Evolutionary conservation across 257 asterid genomes (phyloP).

Genomic region (Ehretia macrophylla): DNA sequence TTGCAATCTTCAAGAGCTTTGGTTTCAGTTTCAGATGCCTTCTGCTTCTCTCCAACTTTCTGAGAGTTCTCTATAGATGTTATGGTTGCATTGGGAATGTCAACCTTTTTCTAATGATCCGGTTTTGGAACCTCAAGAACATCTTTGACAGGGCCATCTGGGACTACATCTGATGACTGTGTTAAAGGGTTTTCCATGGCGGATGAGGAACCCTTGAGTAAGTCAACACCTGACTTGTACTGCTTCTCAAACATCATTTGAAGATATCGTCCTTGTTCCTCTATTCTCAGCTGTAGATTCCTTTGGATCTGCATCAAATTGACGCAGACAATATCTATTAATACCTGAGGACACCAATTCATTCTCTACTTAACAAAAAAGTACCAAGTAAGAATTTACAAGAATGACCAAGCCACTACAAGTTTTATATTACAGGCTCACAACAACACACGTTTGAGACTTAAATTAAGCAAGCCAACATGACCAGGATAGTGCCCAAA

Average conservation of each 20-base stretch:
- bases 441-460: too few species aligned
- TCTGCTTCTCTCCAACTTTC: conserved; percentile 32
- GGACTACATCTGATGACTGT: conserved; percentile 26
- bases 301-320: conserved; percentile 70
- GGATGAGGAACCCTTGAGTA: conserved; percentile 47
- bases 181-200: conserved; percentile 34
- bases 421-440: not conserved
- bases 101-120: conserved; percentile 17
- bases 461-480: too few species aligned
- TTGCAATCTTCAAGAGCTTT: conserved; percentile 26
- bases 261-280: conserved; percentile 80
- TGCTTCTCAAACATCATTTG: conserved; percentile 95
- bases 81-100: conserved; percentile 3
- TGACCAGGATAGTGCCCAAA: too few species aligned
- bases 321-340: not conserved
- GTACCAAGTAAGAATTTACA: not conserved
- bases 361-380: not conserved
- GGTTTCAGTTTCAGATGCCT: conserved; percentile 24
- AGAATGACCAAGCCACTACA: not conserved
- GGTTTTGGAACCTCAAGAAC: conserved; percentile 17
- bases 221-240: conserved; percentile 56
- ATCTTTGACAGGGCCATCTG: conserved; percentile 29
- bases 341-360: not conserved
- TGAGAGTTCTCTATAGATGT: conserved; percentile 28
- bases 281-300: conserved; percentile 83